Conservation (phyloP, 176 grass and related monocot species). For the Phragmites australis region DNA sequence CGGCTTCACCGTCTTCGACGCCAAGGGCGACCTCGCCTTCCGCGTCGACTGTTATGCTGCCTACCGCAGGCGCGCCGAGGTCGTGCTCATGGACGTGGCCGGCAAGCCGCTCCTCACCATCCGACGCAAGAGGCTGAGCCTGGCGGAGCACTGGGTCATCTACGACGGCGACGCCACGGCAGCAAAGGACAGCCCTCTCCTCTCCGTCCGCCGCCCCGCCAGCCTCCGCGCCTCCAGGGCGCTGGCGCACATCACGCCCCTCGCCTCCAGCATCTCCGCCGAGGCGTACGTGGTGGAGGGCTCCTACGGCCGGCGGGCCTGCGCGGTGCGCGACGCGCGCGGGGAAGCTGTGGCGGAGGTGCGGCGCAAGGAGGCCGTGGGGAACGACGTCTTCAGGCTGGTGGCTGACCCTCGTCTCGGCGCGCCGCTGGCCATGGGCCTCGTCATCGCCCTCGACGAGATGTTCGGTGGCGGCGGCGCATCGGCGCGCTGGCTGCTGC, state of each 20-base stretch:
- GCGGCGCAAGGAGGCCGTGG: slow-evolving; percentile 53
- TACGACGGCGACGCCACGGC: slow-evolving; percentile 57
- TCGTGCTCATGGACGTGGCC: slow-evolving; percentile 65
- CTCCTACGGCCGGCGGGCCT: slow-evolving; percentile 59
- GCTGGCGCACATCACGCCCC: slow-evolving; percentile 44
- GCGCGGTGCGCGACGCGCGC: slow-evolving; percentile 48
- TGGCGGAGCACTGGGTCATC: slow-evolving; percentile 56
- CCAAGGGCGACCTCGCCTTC: slow-evolving; percentile 68
- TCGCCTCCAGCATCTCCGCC: neutral
- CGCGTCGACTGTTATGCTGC: slow-evolving; percentile 75
- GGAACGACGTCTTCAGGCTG: slow-evolving; percentile 63
- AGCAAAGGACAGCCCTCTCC: neutral
- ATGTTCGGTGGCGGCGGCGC: slow-evolving; percentile 45
- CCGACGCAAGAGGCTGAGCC: slow-evolving; percentile 36
- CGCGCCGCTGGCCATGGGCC: slow-evolving; percentile 57
- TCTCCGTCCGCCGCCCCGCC: slow-evolving; percentile 55
- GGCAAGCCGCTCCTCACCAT: slow-evolving; percentile 56
- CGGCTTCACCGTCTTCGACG: slow-evolving; percentile 82
- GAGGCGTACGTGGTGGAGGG: slow-evolving; percentile 55
- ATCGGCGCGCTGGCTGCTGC: slow-evolving; percentile 28
- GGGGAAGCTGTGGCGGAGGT: slow-evolving; percentile 59
- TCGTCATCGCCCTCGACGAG: slow-evolving; percentile 75
- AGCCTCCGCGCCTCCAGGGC: slow-evolving; percentile 41
- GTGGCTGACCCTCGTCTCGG: slow-evolving; percentile 38
- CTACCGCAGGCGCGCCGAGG: slow-evolving; percentile 38